A percentile compares a stretch with the other conserved stretches of the same genome.
phyloP scores from a whole-genome alignment of 2,329 filamentous ascomycete genomes.

The Berkeleyomyces rouxiae region DNA sequence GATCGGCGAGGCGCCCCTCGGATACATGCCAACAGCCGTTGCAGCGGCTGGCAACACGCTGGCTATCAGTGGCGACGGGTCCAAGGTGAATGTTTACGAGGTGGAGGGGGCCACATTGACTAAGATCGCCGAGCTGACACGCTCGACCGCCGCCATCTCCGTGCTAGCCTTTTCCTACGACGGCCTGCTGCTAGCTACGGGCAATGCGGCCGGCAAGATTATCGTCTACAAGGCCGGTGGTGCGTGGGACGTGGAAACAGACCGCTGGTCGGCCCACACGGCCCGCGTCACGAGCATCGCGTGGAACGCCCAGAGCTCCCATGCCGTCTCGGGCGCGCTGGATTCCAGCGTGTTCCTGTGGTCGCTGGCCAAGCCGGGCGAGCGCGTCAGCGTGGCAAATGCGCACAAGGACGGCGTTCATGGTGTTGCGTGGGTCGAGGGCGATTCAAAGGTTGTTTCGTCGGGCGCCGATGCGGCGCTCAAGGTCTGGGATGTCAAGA shows the following conservation, averaged over 20 bases:
- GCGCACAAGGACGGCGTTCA: slow-evolving; percentile 94
- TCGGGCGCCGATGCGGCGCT: slow-evolving; percentile 76
- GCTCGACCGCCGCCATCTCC: slow-evolving; percentile 56
- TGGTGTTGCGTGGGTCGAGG: slow-evolving; percentile 64
- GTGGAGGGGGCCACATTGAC: slow-evolving; percentile 40
- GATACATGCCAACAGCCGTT: slow-evolving; percentile 52
- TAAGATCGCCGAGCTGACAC: slow-evolving; percentile 41
- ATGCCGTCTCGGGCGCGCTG: slow-evolving; percentile 67
- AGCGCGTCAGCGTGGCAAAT: slow-evolving; percentile 67
- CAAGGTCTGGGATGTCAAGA: slow-evolving; percentile 56
- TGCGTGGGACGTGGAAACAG: slow-evolving; percentile 56
- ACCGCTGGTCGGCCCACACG: slow-evolving; percentile 49
- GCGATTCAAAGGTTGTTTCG: slow-evolving; percentile 50
- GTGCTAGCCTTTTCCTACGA: slow-evolving; percentile 67
- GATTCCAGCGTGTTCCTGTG: slow-evolving; percentile 90
- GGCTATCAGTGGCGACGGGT: slow-evolving; percentile 61
- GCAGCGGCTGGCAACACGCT: slow-evolving; percentile 51
- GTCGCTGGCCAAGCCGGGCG: slow-evolving; percentile 70
- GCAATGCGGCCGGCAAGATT: slow-evolving; percentile 75
- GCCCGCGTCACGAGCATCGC: slow-evolving; percentile 40
- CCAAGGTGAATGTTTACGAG: slow-evolving; percentile 52
- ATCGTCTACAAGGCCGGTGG: slow-evolving; percentile 43
- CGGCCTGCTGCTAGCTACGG: slow-evolving; percentile 64
- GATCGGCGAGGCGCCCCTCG: slow-evolving; percentile 40
- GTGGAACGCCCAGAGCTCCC: slow-evolving; percentile 65